Evolutionary conservation across 768 basidiomycete genomes (phyloP).

Genomic region (Mycena rebaudengoi): DNA sequence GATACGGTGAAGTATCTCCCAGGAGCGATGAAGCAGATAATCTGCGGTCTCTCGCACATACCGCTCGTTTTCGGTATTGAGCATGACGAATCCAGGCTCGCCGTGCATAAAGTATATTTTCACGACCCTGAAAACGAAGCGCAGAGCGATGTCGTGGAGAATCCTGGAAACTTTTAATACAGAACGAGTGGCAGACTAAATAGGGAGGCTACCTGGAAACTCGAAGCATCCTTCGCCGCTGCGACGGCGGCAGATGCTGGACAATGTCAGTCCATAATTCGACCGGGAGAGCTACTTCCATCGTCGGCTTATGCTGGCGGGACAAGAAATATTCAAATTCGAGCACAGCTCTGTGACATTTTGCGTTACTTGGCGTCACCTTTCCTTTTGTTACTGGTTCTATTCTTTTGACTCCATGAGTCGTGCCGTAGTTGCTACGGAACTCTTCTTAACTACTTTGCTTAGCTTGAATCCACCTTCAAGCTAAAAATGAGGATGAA

Average conservation of each 20-base stretch:
- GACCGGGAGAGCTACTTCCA: conserved; percentile 35
- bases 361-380: no score
- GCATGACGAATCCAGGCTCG: conserved; percentile 33
- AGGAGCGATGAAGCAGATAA: conserved; percentile 46
- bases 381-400: no score
- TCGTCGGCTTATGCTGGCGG: no score
- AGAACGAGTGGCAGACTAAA: no score
- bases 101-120: conserved; percentile 49
- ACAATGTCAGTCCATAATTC: conserved; percentile 50
- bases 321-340: no score
- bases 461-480: not conserved
- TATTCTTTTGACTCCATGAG: no score
- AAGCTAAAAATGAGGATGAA: no score
- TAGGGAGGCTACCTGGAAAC: no score
- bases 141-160: conserved; percentile 46
- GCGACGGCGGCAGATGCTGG: conserved; percentile 36
- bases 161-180: conserved; percentile 49
- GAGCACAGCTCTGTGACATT: no score
- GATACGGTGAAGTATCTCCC: conserved; percentile 50
- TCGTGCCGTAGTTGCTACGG: no score
- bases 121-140: conserved; percentile 43
- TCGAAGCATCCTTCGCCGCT: conserved; percentile 36
- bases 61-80: conserved; percentile 38
- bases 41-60: conserved; percentile 38
- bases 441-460: not conserved